phyloP scores from a whole-genome alignment of 805 yeast species.

The Saccharomycopsis fibuligera region DNA sequence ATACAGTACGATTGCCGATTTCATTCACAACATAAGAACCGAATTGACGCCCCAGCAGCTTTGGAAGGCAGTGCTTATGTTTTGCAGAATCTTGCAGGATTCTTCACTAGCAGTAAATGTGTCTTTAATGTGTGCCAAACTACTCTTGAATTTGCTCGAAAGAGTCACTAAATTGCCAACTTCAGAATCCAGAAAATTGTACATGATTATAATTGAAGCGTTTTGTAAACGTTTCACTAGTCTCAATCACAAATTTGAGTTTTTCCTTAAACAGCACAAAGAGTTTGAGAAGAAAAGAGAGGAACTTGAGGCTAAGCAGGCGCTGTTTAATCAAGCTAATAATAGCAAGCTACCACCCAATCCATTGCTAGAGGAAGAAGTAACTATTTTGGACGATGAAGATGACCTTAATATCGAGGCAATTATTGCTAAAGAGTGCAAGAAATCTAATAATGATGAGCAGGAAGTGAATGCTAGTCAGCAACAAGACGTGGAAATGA shows the following conservation, averaged over 20 bases:
- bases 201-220: constrained; percentile 80
- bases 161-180: constrained; percentile 75
- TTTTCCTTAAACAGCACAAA: constrained; percentile 56
- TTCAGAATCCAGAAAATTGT: constrained; percentile 62
- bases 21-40: constrained; percentile 84
- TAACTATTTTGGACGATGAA: constrained; percentile 16
- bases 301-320: constrained; percentile 72
- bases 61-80: constrained; percentile 79
- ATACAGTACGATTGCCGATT: constrained; percentile 91
- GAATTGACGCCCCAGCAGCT: constrained; percentile 79
- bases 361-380: constrained; percentile 12
- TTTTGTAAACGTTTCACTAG: constrained; percentile 76
- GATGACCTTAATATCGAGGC: constrained; percentile 34
- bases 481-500: constrained; percentile 29
- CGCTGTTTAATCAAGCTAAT: constrained; percentile 87
- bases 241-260: constrained; percentile 64
- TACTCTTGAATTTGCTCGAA: constrained; percentile 82
- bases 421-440: constrained; percentile 29
- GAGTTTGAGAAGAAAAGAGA: constrained; percentile 42
- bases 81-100: constrained; percentile 76
- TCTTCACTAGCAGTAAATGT: constrained; percentile 77
- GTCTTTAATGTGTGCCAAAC: constrained; percentile 93
- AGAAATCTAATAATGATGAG: constrained; percentile 14
- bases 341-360: constrained; percentile 31
- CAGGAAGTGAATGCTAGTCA: neutral